phyloP scores from a whole-genome alignment of 2,329 filamentous ascomycete species.

The Cordyceps farinosa region DNA sequence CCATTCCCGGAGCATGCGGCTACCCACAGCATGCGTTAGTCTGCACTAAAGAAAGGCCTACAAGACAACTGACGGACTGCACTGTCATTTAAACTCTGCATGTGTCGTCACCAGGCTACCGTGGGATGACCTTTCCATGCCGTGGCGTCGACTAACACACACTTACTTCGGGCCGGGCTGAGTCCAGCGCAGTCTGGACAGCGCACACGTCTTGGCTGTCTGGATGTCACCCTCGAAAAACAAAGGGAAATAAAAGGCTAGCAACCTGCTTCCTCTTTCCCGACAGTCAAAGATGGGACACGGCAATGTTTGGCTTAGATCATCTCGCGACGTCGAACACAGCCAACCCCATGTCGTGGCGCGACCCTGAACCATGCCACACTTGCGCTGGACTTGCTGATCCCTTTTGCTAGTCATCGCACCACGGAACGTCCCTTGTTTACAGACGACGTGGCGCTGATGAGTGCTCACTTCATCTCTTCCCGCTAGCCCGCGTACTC shows the following conservation, averaged over 20 bases:
- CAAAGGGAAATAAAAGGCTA: not conserved
- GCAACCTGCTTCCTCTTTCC: too few relatives aligned
- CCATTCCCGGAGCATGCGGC: not conserved
- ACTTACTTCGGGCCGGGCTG: not conserved
- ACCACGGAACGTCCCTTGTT: not conserved
- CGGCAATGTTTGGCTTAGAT: not conserved
- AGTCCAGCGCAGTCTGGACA: not conserved
- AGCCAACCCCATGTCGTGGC: not conserved
- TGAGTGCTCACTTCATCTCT: not conserved
- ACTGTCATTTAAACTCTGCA: not conserved
- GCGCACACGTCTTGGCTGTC: not conserved
- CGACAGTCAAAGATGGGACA: not conserved
- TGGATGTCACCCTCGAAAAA: not conserved
- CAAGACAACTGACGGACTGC: not conserved
- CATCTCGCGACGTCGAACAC: slow-evolving; percentile 1
- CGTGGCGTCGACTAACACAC: not conserved
- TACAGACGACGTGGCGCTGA: not conserved
- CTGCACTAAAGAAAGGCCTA: not conserved
- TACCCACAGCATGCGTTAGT: not conserved
- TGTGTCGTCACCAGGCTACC: not conserved
- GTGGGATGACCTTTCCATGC: not conserved
- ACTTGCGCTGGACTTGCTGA: not conserved
- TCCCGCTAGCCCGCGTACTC: slow-evolving; percentile 1
- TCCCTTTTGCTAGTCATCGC: not conserved
- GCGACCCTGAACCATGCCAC: not conserved